Evolutionary conservation across 1,284 basidiomycete genomes (phyloP), one percentile per base, ranked within the genome.

Genomic region (Cryptococcus sp.): DNA sequence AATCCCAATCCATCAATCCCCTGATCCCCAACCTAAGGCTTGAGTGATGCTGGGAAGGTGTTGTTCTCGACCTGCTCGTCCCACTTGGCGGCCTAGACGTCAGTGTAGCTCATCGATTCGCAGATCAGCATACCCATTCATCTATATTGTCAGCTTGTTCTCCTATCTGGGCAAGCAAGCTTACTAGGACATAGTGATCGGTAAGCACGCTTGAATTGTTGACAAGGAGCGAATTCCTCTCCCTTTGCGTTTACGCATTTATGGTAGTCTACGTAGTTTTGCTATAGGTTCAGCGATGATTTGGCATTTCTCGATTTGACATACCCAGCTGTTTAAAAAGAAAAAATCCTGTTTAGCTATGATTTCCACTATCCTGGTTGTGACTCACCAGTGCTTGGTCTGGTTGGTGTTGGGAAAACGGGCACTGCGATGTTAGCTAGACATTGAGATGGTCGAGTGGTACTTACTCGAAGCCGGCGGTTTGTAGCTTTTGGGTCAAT

Each of bases 251-350:
- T 80, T 67, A 98, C 80, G 76, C 96, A 99, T 78, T 94, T 96
- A 85, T 91, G 90, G 82, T 94, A 96, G 78, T 98, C 91, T 56
- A 88, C 86, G 77, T 91, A 97, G 79, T 92, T 93, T 79, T 97
- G 93, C 85, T 86, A 90, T 77, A 18, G 11, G 46, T 50, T n/a
- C 37, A 37, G 50, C 51, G 10, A 21, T 9, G 37, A 40, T 40
- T 14, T 16, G 16, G 37, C 14, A 40, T n/a, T 40, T 40, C 23
- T 9, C 28, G 43, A 31, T n/a, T 7, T 19, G 3, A 57, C 52
- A 45, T 34, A 54, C 55, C 53, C 55, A 54, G 54, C 56, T 55
- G 39, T 44, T 11, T 16, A 18, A 31, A 24, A 36, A 23, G 34
- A 32, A 48, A 31, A 18, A 43, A 42, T 16, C 31, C 31, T 45